phyloP scores from a whole-genome alignment of 371 early-diverging fungal species.

The Mitosporidium daphniae region DNA sequence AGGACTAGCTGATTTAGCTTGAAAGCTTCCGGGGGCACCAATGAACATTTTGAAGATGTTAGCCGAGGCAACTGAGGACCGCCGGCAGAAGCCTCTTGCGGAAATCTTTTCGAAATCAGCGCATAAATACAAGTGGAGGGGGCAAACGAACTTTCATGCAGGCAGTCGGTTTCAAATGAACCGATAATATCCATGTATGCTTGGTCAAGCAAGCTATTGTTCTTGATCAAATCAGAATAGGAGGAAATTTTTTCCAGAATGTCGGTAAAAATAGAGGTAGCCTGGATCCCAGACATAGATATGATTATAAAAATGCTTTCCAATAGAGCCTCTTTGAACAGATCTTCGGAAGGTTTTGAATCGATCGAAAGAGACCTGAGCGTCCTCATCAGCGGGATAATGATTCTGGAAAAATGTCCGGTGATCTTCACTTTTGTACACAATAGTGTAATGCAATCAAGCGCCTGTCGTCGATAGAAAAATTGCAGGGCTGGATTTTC shows the following conservation, averaged over 20 bases:
- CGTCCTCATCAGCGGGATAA: slow-evolving; percentile 47
- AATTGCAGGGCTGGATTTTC: slow-evolving; percentile 24
- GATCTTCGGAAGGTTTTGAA: slow-evolving; percentile 27
- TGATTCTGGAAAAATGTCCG: slow-evolving; percentile 52
- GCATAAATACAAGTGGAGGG: too few relatives aligned
- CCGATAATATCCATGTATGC: slow-evolving; percentile 6
- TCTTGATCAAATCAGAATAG: neutral
- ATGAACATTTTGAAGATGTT: slow-evolving; percentile 21
- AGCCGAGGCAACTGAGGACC: slow-evolving; percentile 14
- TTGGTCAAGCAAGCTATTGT: neutral
- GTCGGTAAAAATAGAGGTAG: slow-evolving; percentile 11
- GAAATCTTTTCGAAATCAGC: slow-evolving; percentile 12
- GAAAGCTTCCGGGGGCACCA: too few relatives aligned
- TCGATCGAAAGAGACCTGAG: slow-evolving; percentile 19
- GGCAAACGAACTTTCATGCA: too few relatives aligned
- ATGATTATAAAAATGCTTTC: slow-evolving; percentile 43
- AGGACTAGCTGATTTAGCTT: slow-evolving; percentile 50
- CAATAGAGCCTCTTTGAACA: slow-evolving; percentile 38
- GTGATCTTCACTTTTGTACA: slow-evolving; percentile 36
- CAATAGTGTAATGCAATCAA: slow-evolving; percentile 32
- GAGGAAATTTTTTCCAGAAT: neutral
- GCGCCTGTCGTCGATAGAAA: slow-evolving; percentile 23
- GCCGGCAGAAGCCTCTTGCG: too few relatives aligned
- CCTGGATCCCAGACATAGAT: slow-evolving; percentile 52
- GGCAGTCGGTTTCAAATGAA: too few relatives aligned